Percentiles rank a stretch among this genome's conserved stretches.
phyloP scores from a whole-genome alignment of 2,329 filamentous ascomycete genomes.

The Ceratocystis huliohia region DNA sequence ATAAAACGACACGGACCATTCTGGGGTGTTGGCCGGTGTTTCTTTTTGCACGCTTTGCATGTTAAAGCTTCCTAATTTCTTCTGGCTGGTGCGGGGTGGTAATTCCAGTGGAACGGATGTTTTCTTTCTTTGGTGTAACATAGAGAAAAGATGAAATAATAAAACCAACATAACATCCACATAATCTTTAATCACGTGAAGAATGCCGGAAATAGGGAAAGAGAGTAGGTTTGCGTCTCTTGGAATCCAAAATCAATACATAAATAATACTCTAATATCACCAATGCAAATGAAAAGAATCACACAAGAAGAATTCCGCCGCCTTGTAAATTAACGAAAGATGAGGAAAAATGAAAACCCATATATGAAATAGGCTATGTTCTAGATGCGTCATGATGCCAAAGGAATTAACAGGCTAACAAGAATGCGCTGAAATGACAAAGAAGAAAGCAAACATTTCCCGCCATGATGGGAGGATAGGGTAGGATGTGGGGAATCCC shows the following conservation, averaged over 20 bases:
- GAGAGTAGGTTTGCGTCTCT: not conserved
- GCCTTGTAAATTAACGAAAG: not conserved
- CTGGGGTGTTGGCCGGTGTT: not conserved
- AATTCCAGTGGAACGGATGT: not conserved
- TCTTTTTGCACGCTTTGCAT: not conserved
- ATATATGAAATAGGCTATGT: not conserved
- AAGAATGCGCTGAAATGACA: constrained; percentile 1
- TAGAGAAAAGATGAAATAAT: constrained; percentile 7
- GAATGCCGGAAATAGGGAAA: not conserved
- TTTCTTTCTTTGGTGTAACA: constrained; percentile 1
- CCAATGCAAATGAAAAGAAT: not conserved
- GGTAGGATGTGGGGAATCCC: not conserved
- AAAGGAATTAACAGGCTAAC: not conserved
- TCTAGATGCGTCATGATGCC: not conserved
- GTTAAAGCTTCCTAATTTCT: no score
- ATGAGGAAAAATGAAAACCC: not conserved
- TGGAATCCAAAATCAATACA: not conserved
- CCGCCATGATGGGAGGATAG: not conserved
- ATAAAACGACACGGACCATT: no score
- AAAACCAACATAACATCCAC: not conserved
- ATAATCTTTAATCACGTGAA: not conserved
- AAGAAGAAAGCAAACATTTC: not conserved
- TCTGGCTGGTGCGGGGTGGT: no score
- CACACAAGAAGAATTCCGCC: not conserved
- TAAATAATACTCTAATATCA: not conserved